phyloP scores from a whole-genome alignment of 352 stramenopile species.

The Phytopythium kandeliae region DNA sequence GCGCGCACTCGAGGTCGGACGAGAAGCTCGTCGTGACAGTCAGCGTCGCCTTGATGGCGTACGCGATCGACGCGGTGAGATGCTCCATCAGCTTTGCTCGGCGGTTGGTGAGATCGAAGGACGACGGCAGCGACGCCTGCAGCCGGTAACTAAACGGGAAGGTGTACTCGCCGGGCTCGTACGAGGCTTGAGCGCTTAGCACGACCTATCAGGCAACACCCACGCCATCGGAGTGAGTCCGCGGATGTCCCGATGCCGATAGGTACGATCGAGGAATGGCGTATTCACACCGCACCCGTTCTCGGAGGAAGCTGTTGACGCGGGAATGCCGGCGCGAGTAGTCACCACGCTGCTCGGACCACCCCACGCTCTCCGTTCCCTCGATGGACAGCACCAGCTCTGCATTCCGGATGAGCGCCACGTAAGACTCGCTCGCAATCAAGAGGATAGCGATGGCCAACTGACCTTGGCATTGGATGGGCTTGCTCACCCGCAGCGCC shows the following conservation, averaged over 20 bases:
- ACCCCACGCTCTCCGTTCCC: neutral
- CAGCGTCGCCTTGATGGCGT: conserved; percentile 56
- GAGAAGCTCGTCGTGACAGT: conserved; percentile 61
- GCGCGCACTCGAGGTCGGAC: conserved; percentile 50
- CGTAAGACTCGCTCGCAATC: no score
- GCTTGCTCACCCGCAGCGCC: conserved; percentile 10
- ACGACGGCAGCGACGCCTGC: conserved; percentile 33
- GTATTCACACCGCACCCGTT: no score
- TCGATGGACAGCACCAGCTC: conserved; percentile 1
- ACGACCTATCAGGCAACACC: neutral
- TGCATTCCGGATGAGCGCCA: no score
- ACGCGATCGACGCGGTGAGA: conserved; percentile 65
- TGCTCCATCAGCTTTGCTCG: conserved; percentile 18
- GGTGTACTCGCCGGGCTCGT: conserved; percentile 38
- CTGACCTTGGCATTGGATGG: conserved; percentile 15
- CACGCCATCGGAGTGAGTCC: no score
- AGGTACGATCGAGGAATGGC: no score
- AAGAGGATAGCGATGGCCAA: no score
- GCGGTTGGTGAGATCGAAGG: conserved; percentile 27
- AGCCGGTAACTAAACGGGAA: conserved; percentile 60
- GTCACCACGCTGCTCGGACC: neutral
- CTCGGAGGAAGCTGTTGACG: neutral
- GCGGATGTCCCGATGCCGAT: no score
- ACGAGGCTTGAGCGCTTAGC: neutral
- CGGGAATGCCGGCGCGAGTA: neutral